Base-by-base conservation (phyloP, 2,329 filamentous ascomycete species). In the Xylaria sp. region DNA sequence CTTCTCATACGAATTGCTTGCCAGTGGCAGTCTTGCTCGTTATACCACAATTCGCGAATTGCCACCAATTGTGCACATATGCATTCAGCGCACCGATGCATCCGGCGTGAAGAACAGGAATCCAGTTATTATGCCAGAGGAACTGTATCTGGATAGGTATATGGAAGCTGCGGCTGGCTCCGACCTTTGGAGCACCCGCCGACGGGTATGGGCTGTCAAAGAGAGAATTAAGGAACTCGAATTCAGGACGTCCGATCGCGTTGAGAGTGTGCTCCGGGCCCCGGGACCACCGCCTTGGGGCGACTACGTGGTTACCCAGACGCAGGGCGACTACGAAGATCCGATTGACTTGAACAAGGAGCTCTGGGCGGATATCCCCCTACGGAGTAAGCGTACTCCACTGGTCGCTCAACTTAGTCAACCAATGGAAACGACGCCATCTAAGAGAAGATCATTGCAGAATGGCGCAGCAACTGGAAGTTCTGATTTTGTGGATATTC, bases 101-200 rank as follows among this genome's bases (percentile, higher is more conserved):
- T 90, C 93, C 71, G 85, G 86, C 6, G 85, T 85, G 51, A 97
- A 97, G 77, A 93, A 94, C 32, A 89, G 89, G 62, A 90, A 94
- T 69, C 89, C 92, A 11, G 87, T 99, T 12, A 85, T 89, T 21
- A 88, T 99, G n/a, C 90, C 91, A 4, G 91, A 96, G 72, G 90
- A 86, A 1, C 85, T 99, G 12, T 97, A 93, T 76, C 84, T 99
- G 61, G 96, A 98, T 79, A 88, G 94, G 32, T 99, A 97, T 79
- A 91, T 94, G 85, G 90, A 93, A 69, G 87, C 88, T 4, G 83
- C 85, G 0, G 83, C 85, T 4, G 85, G 88, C 48, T 87, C 89
- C 2, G 81, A 86, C 1, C 81, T 93, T 1, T 87, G 92, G 77
- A 82, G 85, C 51, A 84, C 87, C 51, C 89, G 93, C 32, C 85